Conservation (phyloP, 164 flowering plant species). For the Nymphaea thermarum region DNA sequence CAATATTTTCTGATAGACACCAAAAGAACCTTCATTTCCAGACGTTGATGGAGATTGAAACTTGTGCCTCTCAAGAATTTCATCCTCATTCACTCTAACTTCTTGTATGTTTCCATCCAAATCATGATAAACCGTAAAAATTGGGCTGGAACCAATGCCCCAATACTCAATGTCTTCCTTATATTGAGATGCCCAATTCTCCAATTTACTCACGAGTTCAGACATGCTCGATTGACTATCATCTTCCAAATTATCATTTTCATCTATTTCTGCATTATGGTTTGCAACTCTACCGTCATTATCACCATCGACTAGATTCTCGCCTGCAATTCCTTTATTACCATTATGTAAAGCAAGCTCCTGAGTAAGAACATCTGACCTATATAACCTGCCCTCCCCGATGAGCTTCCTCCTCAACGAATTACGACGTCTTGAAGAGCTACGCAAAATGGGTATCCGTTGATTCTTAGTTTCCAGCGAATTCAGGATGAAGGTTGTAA, state of each 20-base stretch:
- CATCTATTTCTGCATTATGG: neutral
- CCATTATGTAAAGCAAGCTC: neutral
- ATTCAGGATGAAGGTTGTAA: neutral
- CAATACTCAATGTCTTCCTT: conserved; percentile 56
- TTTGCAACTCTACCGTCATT: neutral
- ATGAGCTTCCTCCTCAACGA: conserved; percentile 56
- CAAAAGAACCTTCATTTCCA: conserved; percentile 17
- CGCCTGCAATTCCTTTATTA: neutral
- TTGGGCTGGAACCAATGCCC: conserved; percentile 63
- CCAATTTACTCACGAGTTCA: conserved; percentile 36
- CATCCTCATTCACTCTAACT: conserved; percentile 61
- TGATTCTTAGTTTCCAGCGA: neutral
- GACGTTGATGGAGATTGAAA: neutral
- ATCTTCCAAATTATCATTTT: neutral
- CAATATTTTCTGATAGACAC: conserved; percentile 32
- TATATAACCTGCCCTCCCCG: conserved; percentile 40
- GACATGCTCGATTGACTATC: conserved; percentile 18
- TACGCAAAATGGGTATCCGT: conserved; percentile 14
- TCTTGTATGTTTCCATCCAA: conserved; percentile 36
- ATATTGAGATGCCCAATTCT: conserved; percentile 59
- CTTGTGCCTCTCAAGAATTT: conserved; percentile 34
- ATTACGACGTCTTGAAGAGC: conserved; percentile 42
- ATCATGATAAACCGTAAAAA: conserved; percentile 55
- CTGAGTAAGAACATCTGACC: conserved; percentile 3
- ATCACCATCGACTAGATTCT: neutral